A percentile compares a stretch with the other conserved stretches of the same genome.
These are phyloP conservation scores for Penicillium frequentans DNA, from an alignment of 2,329 filamentous ascomycete genomes.

Conservation along the genomic window DNA sequence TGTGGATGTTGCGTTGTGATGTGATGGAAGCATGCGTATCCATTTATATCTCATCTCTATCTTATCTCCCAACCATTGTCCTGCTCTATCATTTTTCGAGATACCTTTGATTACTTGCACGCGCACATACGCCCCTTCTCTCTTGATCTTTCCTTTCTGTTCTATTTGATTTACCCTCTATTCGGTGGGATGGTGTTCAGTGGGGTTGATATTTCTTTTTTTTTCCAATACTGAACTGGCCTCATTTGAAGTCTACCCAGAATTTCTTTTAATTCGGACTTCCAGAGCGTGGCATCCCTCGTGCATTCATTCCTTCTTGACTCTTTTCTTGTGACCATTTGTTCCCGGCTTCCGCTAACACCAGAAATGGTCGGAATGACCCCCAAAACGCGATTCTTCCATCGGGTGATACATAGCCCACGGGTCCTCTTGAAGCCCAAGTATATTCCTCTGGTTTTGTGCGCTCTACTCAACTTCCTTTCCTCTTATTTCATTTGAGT, in stretches of 20 bases:
- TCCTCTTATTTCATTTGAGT: conserved; percentile 2
- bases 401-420: background rate
- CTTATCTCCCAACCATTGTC: conserved; percentile 1
- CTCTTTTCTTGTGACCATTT: conserved; percentile 9
- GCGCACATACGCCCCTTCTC: conserved; percentile 6
- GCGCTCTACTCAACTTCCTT: background rate
- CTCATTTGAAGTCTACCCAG: conserved; percentile 1
- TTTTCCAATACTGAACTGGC: background rate
- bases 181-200: conserved; percentile 23
- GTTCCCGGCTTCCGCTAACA: background rate
- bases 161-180: background rate
- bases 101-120: conserved; percentile 17
- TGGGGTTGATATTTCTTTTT: conserved; percentile 10
- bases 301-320: conserved; percentile 19
- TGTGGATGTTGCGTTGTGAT: conserved; percentile 75
- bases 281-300: conserved; percentile 14
- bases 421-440: background rate
- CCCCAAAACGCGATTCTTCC: background rate
- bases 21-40: conserved; percentile 47
- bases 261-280: conserved; percentile 14
- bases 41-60: conserved; percentile 13
- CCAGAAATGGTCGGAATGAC: background rate
- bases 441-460: conserved; percentile 1
- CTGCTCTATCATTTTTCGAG: conserved; percentile 7
- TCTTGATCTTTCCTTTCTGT: conserved; percentile 5